Evolutionary conservation across 2,329 filamentous ascomycete genomes (phyloP).

Genomic region (Bipolaris cookei): DNA sequence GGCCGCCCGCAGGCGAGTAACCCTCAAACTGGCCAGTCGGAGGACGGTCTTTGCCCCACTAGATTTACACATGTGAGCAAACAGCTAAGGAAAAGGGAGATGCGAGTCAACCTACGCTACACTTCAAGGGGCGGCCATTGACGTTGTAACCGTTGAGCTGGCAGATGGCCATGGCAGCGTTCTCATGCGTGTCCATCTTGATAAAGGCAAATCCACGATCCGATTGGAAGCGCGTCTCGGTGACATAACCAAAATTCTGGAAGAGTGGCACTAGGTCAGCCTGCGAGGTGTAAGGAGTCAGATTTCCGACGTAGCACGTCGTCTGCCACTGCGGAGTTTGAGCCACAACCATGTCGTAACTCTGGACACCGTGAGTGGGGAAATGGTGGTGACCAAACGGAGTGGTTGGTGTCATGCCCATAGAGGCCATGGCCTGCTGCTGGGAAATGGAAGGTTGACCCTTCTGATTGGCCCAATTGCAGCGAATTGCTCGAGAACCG

Average conservation of each 20-base stretch:
- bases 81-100: constrained; percentile 21
- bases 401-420: constrained; percentile 97
- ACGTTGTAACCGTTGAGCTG: constrained; percentile 98
- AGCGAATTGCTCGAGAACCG: constrained; percentile 94
- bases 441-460: constrained; percentile 98
- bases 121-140: constrained; percentile 95
- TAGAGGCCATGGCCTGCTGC: constrained; percentile 94
- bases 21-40: constrained; percentile 83
- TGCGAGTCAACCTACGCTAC: constrained; percentile 76
- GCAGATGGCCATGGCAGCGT: constrained; percentile 97
- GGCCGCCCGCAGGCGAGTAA: constrained; percentile 76
- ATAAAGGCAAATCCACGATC: constrained; percentile 98
- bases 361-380: constrained; percentile 93
- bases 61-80: constrained; percentile 45
- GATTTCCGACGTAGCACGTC: constrained; percentile 95
- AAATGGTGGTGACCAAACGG: constrained; percentile 98
- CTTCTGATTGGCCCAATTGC: constrained; percentile 99
- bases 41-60: constrained; percentile 99
- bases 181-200: constrained; percentile 99
- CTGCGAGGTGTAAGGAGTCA: constrained; percentile 96
- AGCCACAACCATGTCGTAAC: constrained; percentile 94
- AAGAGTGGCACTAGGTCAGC: constrained; percentile 97
- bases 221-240: constrained; percentile 96
- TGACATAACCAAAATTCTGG: constrained; percentile 97
- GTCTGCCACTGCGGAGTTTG: constrained; percentile 99